Percentiles rank a stretch among this genome's conserved stretches.
These are phyloP conservation scores for Xylariaceae sp. DNA, from an alignment of 2,329 filamentous ascomycete species.

Conservation along the genomic window DNA sequence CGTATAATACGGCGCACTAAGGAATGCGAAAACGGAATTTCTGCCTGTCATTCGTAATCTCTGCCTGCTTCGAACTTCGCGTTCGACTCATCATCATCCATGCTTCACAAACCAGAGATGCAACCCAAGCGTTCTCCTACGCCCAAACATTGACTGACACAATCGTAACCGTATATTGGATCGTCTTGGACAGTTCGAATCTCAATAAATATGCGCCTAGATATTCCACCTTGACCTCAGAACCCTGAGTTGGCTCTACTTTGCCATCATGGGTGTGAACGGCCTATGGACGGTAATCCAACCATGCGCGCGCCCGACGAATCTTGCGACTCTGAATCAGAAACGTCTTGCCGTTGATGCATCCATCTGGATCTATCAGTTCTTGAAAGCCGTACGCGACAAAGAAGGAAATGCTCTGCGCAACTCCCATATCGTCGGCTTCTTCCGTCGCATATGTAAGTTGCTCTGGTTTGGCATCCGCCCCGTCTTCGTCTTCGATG, in stretches of 20 bases:
- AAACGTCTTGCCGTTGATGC: constrained; percentile 96
- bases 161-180: not conserved
- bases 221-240: constrained; percentile 15
- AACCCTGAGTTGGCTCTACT: constrained; percentile 9
- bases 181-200: not conserved
- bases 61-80: too few species aligned
- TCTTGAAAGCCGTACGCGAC: constrained; percentile 96
- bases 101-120: not conserved
- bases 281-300: constrained; percentile 95
- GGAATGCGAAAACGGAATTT: too few species aligned
- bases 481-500: constrained; percentile 97
- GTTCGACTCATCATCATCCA: not conserved
- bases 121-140: not conserved
- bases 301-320: constrained; percentile 91
- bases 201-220: constrained; percentile 9
- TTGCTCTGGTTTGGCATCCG: constrained; percentile 93
- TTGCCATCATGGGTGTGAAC: constrained; percentile 79
- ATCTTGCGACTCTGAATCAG: constrained; percentile 91
- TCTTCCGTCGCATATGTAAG: constrained; percentile 98
- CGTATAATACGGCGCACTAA: too few species aligned
- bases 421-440: constrained; percentile 93
- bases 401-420: constrained; percentile 96
- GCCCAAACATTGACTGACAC: not conserved
- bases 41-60: too few species aligned
- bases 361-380: constrained; percentile 99